phyloP scores from a whole-genome alignment of 106 monocot genomes.

The Agapanthus africanus region DNA sequence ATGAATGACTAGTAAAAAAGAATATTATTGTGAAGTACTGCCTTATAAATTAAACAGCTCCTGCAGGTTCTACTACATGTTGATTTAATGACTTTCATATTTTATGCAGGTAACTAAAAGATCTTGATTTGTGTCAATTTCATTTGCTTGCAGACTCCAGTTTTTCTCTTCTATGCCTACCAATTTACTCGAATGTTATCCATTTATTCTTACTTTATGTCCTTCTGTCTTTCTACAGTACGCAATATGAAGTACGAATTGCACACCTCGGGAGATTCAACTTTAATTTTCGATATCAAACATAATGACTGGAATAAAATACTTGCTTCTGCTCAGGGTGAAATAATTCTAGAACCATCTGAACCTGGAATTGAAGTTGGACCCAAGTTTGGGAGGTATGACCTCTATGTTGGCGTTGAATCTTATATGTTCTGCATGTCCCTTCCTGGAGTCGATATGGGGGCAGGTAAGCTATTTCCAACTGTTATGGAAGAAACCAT shows the following conservation, averaged over 20 bases:
- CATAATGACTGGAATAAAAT: not conserved
- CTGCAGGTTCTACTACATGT: not conserved
- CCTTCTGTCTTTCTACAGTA: not conserved
- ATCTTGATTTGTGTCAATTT: not conserved
- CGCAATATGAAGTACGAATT: not conserved
- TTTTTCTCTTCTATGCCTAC: not conserved
- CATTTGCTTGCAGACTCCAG: not conserved
- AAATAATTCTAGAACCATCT: not conserved
- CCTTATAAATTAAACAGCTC: not conserved
- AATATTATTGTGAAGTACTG: not conserved
- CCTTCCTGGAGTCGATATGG: not conserved
- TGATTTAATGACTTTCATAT: not conserved
- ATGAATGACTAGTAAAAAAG: not conserved
- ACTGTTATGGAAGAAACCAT: not conserved
- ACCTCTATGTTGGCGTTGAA: not conserved
- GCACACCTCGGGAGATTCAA: not conserved
- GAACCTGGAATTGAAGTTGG: not conserved
- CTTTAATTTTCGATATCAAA: not conserved
- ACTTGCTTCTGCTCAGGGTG: not conserved
- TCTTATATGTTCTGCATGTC: conserved; percentile 2
- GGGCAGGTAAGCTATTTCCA: not conserved
- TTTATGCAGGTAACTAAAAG: not conserved
- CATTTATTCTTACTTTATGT: not conserved
- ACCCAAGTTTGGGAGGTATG: not conserved
- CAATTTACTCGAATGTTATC: not conserved